Evolutionary conservation across 768 basidiomycete species (phyloP).

Genomic region (Kwoniella bestiolae): DNA sequence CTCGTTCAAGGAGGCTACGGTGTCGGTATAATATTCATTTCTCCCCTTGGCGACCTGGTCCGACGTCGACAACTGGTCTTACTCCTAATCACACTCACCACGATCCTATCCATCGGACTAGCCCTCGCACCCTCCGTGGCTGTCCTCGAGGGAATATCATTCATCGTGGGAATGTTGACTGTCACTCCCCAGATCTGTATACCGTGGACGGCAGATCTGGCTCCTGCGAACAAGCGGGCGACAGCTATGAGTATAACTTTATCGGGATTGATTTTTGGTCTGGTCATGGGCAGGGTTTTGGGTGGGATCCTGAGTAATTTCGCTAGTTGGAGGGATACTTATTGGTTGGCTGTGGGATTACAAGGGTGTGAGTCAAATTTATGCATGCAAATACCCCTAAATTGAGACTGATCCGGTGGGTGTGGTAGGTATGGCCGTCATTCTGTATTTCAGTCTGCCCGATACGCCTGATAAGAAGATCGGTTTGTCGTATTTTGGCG

Average conservation of each 20-base stretch:
- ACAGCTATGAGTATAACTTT: constrained; percentile 70
- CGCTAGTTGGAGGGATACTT: constrained; percentile 72
- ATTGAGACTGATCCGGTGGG: not conserved
- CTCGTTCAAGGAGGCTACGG: constrained; percentile 65
- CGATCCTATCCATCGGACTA: constrained; percentile 71
- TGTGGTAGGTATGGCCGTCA: constrained; percentile 40
- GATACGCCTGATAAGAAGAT: constrained; percentile 75
- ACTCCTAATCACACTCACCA: constrained; percentile 63
- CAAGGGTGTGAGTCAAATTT: constrained; percentile 62
- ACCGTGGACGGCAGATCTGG: constrained; percentile 79
- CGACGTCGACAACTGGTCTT: constrained; percentile 74
- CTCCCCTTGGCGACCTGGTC: constrained; percentile 81
- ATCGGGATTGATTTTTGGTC: constrained; percentile 48
- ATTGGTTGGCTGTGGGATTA: constrained; percentile 75
- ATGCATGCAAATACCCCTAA: too few species aligned
- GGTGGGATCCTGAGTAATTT: constrained; percentile 70
- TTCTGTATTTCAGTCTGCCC: constrained; percentile 71
- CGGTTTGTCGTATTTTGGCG: constrained; percentile 68
- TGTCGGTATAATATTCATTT: constrained; percentile 71
- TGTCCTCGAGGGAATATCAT: constrained; percentile 71
- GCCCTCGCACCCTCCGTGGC: constrained; percentile 66
- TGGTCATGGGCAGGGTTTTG: constrained; percentile 50
- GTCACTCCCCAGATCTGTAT: constrained; percentile 66
- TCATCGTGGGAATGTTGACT: constrained; percentile 71
- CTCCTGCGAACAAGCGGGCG: constrained; percentile 72